phyloP scores from a whole-genome alignment of 2,329 filamentous ascomycete species.

The Pyricularia sp. region DNA sequence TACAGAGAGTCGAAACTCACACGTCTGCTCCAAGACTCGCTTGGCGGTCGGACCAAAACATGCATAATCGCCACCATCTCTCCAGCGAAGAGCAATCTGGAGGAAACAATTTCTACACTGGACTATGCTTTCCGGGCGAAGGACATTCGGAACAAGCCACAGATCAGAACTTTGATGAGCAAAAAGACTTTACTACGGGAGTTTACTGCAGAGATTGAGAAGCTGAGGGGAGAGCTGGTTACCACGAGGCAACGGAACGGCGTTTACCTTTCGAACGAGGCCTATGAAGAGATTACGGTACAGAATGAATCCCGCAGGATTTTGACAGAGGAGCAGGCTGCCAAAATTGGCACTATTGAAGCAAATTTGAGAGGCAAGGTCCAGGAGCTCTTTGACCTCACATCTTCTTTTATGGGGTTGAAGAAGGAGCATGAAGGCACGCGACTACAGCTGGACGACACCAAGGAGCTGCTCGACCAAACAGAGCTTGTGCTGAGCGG shows the following conservation, averaged over 20 bases:
- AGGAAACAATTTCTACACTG: constrained; percentile 95
- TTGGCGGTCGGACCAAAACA: constrained; percentile 91
- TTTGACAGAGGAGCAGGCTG: constrained; percentile 82
- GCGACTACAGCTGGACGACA: constrained; percentile 62
- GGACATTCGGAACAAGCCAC: constrained; percentile 97
- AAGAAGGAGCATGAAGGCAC: constrained; percentile 86
- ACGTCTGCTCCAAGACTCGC: constrained; percentile 86
- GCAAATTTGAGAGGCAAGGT: constrained; percentile 85
- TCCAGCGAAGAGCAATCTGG: constrained; percentile 86
- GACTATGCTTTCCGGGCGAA: constrained; percentile 98
- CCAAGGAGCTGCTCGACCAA: constrained; percentile 73
- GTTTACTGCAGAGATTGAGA: constrained; percentile 88
- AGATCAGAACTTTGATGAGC: constrained; percentile 83
- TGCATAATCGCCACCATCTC: constrained; percentile 98
- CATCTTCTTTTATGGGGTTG: constrained; percentile 75
- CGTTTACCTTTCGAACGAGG: constrained; percentile 83
- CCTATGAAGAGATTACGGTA: constrained; percentile 82
- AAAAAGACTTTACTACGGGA: constrained; percentile 90
- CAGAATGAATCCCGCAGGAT: constrained; percentile 90
- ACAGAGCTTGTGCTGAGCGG: constrained; percentile 76
- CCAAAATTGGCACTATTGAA: constrained; percentile 89
- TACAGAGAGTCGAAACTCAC: constrained; percentile 93
- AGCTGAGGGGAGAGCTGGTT: constrained; percentile 86
- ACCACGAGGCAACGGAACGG: constrained; percentile 89
- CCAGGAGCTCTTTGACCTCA: constrained; percentile 81